Evolutionary conservation across 495 filamentous ascomycete species (phyloP).

Genomic region (Annulohypoxylon bovei): DNA sequence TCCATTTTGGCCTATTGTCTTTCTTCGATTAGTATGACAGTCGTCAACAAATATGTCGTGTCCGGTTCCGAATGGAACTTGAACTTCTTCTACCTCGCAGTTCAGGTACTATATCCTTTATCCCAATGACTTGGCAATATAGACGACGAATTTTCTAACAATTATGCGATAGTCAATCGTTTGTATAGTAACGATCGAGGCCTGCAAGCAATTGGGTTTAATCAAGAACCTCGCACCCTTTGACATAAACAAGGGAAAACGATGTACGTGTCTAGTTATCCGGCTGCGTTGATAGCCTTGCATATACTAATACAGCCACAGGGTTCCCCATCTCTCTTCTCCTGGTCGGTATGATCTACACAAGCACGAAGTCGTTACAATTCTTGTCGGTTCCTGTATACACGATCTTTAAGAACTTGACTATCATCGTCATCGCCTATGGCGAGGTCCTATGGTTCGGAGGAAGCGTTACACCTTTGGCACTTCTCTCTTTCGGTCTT

Average conservation of each 20-base stretch:
- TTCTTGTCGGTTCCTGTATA: conserved; percentile 98
- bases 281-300: background rate
- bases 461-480: conserved; percentile 86
- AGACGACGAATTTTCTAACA: conserved; percentile 34
- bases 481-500: conserved; percentile 93
- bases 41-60: conserved; percentile 98
- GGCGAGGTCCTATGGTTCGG: conserved; percentile 99
- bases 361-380: conserved; percentile 93
- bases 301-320: conserved; percentile 52
- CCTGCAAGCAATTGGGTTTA: conserved; percentile 81
- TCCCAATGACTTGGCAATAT: background rate
- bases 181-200: conserved; percentile 87
- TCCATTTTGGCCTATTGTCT: conserved; percentile 92
- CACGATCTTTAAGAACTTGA: conserved; percentile 99
- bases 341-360: conserved; percentile 99
- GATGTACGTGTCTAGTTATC: conserved; percentile 69
- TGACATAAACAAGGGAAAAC: conserved; percentile 86
- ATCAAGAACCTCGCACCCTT: conserved; percentile 90
- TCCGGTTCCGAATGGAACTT: conserved; percentile 92
- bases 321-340: conserved; percentile 98
- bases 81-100: conserved; percentile 91
- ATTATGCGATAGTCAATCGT: conserved; percentile 75
- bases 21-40: conserved; percentile 97
- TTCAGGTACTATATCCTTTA: conserved; percentile 78
- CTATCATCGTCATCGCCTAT: conserved; percentile 98